phyloP scores from a whole-genome alignment of 2,329 filamentous ascomycete genomes.

The Massarina eburnea region DNA sequence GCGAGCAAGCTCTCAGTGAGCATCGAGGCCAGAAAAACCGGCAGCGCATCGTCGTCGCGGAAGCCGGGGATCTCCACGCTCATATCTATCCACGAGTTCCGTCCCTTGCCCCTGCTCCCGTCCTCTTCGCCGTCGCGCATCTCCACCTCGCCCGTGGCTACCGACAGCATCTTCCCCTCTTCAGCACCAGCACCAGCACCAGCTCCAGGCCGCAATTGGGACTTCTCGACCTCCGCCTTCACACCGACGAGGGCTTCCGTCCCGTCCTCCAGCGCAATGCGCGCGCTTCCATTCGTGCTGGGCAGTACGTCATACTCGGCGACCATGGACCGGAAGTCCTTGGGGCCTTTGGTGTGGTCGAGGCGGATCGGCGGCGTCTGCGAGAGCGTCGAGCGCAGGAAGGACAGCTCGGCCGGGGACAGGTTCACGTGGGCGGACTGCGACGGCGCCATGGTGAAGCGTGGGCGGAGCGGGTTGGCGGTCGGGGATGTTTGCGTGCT shows the following conservation, averaged over 20 bases:
- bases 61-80: slow-evolving; percentile 88
- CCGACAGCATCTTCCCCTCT: slow-evolving; percentile 26
- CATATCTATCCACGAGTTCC: slow-evolving; percentile 83
- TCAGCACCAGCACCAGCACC: not conserved
- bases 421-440: slow-evolving; percentile 65
- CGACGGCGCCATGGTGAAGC: slow-evolving; percentile 34
- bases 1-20: slow-evolving; percentile 81
- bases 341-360: slow-evolving; percentile 62
- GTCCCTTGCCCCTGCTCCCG: slow-evolving; percentile 41
- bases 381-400: slow-evolving; percentile 84
- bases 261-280: slow-evolving; percentile 92
- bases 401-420: slow-evolving; percentile 94
- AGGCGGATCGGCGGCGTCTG: slow-evolving; percentile 83
- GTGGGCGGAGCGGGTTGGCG: slow-evolving; percentile 9
- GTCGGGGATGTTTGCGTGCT: slow-evolving; percentile 8
- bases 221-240: slow-evolving; percentile 90
- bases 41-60: slow-evolving; percentile 86
- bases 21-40: slow-evolving; percentile 86
- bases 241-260: slow-evolving; percentile 95
- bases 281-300: slow-evolving; percentile 85
- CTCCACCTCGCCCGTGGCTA: slow-evolving; percentile 41
- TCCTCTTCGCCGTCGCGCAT: slow-evolving; percentile 40
- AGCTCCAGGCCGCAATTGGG: slow-evolving; percentile 40
- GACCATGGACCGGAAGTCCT: slow-evolving; percentile 85
- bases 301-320: slow-evolving; percentile 91